phyloP scores from a whole-genome alignment of 164 flowering plant genomes.

The Santalum album region DNA sequence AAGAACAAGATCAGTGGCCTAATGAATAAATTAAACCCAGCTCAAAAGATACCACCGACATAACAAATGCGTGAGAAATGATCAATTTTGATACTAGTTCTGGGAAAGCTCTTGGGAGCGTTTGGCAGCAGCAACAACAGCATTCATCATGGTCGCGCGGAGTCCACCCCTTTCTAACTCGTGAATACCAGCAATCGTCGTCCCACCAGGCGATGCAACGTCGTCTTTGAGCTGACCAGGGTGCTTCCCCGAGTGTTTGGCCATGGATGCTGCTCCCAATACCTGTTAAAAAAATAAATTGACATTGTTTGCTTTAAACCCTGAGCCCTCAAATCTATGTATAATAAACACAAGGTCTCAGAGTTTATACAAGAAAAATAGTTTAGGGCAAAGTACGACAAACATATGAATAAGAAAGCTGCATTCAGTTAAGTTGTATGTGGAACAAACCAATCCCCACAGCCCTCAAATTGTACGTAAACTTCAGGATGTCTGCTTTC shows the following conservation, averaged over 20 bases:
- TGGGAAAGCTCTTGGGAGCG: conserved; percentile 62
- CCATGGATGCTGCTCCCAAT: conserved; percentile 89
- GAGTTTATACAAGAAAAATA: no score
- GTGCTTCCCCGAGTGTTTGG: conserved; percentile 56
- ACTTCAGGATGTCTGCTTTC: no score
- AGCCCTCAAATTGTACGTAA: no score
- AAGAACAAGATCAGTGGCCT: no score
- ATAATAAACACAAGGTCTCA: no score
- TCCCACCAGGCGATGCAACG: conserved; percentile 92
- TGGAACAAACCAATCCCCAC: no score
- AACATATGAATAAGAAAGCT: no score
- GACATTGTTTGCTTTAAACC: not conserved
- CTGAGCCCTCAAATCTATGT: no score
- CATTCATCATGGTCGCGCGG: conserved; percentile 76
- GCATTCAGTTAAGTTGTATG: no score
- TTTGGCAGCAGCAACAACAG: conserved; percentile 76
- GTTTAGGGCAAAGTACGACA: no score
- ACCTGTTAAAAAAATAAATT: conserved; percentile 35
- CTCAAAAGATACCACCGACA: no score
- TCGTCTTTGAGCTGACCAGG: conserved; percentile 94
- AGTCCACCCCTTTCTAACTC: conserved; percentile 81
- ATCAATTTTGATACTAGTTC: conserved; percentile 8
- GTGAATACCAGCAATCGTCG: conserved; percentile 86
- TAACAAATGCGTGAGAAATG: not conserved
- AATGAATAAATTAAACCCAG: no score